These are phyloP conservation scores for Yamadazyma epiphylla DNA, from an alignment of 1,139 yeast species.

Conservation along the genomic window DNA sequence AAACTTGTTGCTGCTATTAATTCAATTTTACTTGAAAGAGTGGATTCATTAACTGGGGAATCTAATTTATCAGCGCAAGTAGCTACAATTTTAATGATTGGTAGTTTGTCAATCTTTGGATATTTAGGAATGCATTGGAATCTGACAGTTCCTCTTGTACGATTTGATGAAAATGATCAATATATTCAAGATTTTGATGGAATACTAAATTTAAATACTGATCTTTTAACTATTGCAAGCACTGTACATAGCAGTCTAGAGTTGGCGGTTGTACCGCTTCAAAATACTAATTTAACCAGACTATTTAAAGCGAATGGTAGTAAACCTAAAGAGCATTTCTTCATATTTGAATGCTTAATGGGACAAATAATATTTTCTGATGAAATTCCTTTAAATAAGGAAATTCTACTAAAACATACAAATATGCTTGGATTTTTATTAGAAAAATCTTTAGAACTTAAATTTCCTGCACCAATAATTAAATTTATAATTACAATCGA, in stretches of 20 bases:
- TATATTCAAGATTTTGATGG: slow-evolving; percentile 13
- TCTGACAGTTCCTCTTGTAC: slow-evolving; percentile 24
- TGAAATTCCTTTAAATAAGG: no score
- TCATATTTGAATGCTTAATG: not conserved
- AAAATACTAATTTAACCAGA: not conserved
- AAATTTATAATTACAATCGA: slow-evolving; percentile 18
- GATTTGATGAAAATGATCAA: slow-evolving; percentile 13
- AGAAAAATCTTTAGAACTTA: slow-evolving; percentile 3
- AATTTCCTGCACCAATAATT: slow-evolving; percentile 24
- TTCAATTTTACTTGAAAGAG: slow-evolving; percentile 3
- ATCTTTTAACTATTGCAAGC: slow-evolving; percentile 7
- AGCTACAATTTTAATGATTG: slow-evolving; percentile 12
- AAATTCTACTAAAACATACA: no score
- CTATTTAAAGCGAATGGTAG: not conserved
- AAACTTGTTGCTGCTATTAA: slow-evolving; percentile 10
- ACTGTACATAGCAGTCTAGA: slow-evolving; percentile 1
- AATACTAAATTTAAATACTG: slow-evolving; percentile 7
- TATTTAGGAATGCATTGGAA: slow-evolving; percentile 31
- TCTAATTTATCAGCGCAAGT: slow-evolving; percentile 3
- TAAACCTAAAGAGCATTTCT: not conserved
- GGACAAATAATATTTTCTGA: not conserved
- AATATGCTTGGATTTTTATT: not conserved
- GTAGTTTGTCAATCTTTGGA: slow-evolving; percentile 22
- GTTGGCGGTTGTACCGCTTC: slow-evolving; percentile 1
- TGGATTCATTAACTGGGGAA: slow-evolving; percentile 4